Evolutionary conservation across 2,329 filamentous ascomycete species (phyloP), one percentile per base, ranked within the genome.

Genomic region (Monilinia vaccinii-corymbosi): DNA sequence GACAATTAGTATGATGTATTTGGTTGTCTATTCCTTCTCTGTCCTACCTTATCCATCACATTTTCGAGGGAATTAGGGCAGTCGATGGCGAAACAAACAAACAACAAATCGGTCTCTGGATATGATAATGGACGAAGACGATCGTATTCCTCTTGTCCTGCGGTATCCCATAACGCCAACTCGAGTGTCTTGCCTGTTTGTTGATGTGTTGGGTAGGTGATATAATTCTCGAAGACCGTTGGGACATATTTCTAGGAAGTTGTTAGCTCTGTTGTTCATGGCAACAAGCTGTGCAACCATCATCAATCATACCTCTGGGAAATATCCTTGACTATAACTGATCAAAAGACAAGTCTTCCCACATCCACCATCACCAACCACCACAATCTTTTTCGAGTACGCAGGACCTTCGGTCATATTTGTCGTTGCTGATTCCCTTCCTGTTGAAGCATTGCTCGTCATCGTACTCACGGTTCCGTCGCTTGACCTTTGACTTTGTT

Each of bases 221-320:
- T 97, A 83, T 99, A 99, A 79, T 99, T 99, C 73, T 99, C 94
- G 74, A 99, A 99, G 56, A 99, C 94, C 2, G 94, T 99, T 4
- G 94, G 94, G 45, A 99, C 94, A 71, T 99, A 99, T 97, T 97
- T 97, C 94, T 99, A 50, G 14, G 31, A 11, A 40, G 13, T 23
- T 5, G 36, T 59, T 36, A 59, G 57, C 28, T 21, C n/a, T 25
- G 28, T 36, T 18, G 23, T 11, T 9, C n/a, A 10, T n/a, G 45
- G 25, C 38, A 61, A 65, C 81, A 46, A 32, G 13, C 25, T 3
- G 18, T 18, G 9, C 4, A 9, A 21, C 11, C 14, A 45, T 42
- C 25, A n/a, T n/a, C n/a, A n/a, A 57, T 40, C 64, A 67, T 79
- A 97, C 94, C 89, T 99, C 93, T 76, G 94, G 94, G 73, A 99